A percentile compares a stretch with the other conserved stretches of the same genome.
Evolutionary conservation across 2,329 filamentous ascomycete genomes (phyloP).

Genomic region (Stagonosporopsis tanaceti): DNA sequence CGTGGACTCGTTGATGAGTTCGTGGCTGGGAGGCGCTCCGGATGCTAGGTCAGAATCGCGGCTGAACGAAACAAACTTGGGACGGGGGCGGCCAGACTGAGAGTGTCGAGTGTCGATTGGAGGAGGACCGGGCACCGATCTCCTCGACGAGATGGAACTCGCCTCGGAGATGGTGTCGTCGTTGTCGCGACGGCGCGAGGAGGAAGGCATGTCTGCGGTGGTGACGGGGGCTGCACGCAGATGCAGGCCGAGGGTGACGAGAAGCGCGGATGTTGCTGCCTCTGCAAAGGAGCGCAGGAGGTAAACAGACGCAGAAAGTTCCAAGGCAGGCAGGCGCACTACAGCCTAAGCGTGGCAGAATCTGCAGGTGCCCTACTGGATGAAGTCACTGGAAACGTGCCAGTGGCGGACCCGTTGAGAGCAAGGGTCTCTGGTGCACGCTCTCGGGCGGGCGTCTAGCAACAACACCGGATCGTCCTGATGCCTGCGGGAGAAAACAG

Average conservation of each 20-base stretch:
- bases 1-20: slow-evolving; percentile 46
- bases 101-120: slow-evolving; percentile 27
- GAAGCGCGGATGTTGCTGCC: slow-evolving; percentile 6
- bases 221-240: slow-evolving; percentile 20
- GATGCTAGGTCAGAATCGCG: slow-evolving; percentile 32
- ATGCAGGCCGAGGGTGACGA: slow-evolving; percentile 13
- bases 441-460: not conserved
- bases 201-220: slow-evolving; percentile 28
- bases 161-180: slow-evolving; percentile 23
- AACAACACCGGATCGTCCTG: slow-evolving; percentile 1
- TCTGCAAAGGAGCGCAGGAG: slow-evolving; percentile 3
- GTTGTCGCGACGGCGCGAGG: slow-evolving; percentile 20
- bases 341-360: slow-evolving; percentile 11
- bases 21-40: slow-evolving; percentile 26
- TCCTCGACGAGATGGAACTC: slow-evolving; percentile 22
- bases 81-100: slow-evolving; percentile 30
- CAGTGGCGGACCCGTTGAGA: slow-evolving; percentile 10
- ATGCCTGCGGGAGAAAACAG: slow-evolving; percentile 1
- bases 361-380: slow-evolving; percentile 8
- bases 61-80: slow-evolving; percentile 50
- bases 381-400: slow-evolving; percentile 18
- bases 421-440: slow-evolving; percentile 11
- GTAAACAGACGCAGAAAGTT: slow-evolving; percentile 3
- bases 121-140: slow-evolving; percentile 20
- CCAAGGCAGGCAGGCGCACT: slow-evolving; percentile 12